phyloP scores from a whole-genome alignment of 805 yeast genomes.

The Wilhelminamyces savonicus region DNA sequence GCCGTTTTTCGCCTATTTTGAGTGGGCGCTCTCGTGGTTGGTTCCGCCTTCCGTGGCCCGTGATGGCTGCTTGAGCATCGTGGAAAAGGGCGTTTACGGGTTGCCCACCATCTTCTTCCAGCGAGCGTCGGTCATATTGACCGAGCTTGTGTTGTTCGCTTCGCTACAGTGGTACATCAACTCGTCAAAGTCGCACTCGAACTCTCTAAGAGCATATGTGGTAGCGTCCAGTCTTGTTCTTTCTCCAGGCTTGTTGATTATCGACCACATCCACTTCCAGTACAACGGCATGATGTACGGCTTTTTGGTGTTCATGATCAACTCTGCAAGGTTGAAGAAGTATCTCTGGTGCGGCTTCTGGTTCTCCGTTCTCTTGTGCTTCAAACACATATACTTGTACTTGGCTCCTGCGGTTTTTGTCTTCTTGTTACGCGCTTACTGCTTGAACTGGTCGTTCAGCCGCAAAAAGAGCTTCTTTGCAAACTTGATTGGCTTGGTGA shows the following conservation, averaged over 20 bases:
- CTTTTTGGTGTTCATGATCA: constrained; percentile 64
- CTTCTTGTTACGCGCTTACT: constrained; percentile 66
- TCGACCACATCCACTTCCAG: constrained; percentile 96
- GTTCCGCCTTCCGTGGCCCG: constrained; percentile 56
- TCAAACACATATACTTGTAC: constrained; percentile 89
- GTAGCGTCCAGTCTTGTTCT: constrained; percentile 76
- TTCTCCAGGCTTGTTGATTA: constrained; percentile 84
- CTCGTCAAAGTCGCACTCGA: constrained; percentile 34
- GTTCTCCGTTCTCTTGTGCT: constrained; percentile 77
- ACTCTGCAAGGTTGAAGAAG: constrained; percentile 55
- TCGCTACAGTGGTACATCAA: constrained; percentile 69
- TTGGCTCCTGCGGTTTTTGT: constrained; percentile 92
- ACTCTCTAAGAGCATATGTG: constrained; percentile 53
- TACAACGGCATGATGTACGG: constrained; percentile 94
- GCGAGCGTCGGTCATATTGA: constrained; percentile 68
- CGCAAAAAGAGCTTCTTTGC: constrained; percentile 13
- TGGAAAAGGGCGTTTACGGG: constrained; percentile 60
- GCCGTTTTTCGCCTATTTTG: constrained; percentile 95
- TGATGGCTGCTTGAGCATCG: constrained; percentile 77
- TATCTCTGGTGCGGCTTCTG: constrained; percentile 57
- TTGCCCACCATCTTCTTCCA: constrained; percentile 80
- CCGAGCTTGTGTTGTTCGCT: constrained; percentile 65
- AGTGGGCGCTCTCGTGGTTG: constrained; percentile 67
- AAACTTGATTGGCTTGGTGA: constrained; percentile 31
- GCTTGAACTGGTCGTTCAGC: constrained; percentile 41